Conservation (phyloP, 176 grass and related monocot species). For the Rhynchospora tenuis region DNA sequence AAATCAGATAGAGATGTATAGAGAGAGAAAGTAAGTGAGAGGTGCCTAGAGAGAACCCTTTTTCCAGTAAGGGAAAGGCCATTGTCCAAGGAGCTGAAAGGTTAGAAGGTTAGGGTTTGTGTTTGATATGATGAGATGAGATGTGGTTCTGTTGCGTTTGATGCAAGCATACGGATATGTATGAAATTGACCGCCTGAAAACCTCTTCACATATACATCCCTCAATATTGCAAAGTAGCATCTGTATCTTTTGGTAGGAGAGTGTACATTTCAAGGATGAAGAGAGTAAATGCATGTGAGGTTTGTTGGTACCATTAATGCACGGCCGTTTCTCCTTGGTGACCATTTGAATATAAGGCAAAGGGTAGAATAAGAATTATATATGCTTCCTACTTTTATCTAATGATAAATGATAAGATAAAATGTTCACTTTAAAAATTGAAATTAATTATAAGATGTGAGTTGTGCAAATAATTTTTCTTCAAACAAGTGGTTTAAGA, state of each 20-base stretch:
- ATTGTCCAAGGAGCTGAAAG: constrained; percentile 15
- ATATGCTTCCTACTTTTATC: background rate
- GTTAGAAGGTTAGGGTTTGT: background rate
- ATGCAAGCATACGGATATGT: constrained; percentile 34
- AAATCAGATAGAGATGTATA: constrained; percentile 1
- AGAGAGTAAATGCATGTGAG: constrained; percentile 12
- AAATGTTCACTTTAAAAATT: background rate
- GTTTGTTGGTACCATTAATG: constrained; percentile 9
- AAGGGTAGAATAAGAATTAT: background rate
- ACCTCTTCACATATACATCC: background rate
- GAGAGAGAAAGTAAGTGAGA: constrained; percentile 18
- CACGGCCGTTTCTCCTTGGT: background rate
- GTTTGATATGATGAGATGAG: background rate
- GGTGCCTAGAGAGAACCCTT: constrained; percentile 2
- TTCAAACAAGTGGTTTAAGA: background rate
- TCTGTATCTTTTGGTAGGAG: constrained; percentile 16
- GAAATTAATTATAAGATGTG: background rate
- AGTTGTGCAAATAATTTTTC: background rate
- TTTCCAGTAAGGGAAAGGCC: constrained; percentile 23
- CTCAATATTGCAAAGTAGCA: background rate
- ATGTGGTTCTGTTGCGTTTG: constrained; percentile 38
- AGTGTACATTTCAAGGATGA: constrained; percentile 1
- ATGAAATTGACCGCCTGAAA: constrained; percentile 23
- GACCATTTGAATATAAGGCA: background rate
- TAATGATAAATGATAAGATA: background rate